Evolutionary conservation across 1,284 basidiomycete genomes (phyloP).

Genomic region (Heimioporus retisporus): DNA sequence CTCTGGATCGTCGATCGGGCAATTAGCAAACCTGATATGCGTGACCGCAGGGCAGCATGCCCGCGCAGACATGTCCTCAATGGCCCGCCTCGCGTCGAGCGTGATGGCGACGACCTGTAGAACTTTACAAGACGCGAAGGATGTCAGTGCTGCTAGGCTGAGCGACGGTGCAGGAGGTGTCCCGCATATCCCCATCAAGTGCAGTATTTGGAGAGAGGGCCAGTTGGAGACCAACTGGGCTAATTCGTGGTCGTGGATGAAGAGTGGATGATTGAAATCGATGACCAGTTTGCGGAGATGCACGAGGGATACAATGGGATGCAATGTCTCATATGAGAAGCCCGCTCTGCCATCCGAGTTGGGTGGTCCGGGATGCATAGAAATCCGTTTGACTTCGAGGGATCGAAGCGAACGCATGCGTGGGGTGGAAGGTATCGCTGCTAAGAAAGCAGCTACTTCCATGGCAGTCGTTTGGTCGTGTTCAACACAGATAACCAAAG

Average conservation of each 20-base stretch:
- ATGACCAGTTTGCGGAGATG: constrained; percentile 12
- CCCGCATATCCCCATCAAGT: neutral
- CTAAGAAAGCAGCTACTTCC: constrained; percentile 7
- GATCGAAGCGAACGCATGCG: constrained; percentile 14
- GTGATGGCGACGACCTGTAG: neutral
- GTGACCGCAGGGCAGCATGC: neutral
- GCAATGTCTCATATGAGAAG: neutral
- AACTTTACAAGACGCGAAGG: neutral
- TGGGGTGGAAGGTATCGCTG: constrained; percentile 2
- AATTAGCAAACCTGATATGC: neutral
- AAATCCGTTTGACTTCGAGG: neutral
- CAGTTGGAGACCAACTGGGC: constrained; percentile 4
- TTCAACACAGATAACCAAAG: neutral
- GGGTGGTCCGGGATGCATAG: neutral
- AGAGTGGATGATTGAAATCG: neutral
- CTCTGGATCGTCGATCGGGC: neutral
- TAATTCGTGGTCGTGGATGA: constrained; percentile 8
- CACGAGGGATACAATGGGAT: neutral
- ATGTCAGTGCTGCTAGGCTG: neutral
- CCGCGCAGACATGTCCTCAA: neutral
- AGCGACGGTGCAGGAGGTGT: neutral
- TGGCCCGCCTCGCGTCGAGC: constrained; percentile 3
- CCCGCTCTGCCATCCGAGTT: no score
- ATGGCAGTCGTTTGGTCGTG: neutral
- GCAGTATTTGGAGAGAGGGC: constrained; percentile 3